Evolutionary conservation across 2,329 filamentous ascomycete genomes (phyloP), one percentile per base, ranked within the genome.

Genomic region (Ramichloridium luteum): DNA sequence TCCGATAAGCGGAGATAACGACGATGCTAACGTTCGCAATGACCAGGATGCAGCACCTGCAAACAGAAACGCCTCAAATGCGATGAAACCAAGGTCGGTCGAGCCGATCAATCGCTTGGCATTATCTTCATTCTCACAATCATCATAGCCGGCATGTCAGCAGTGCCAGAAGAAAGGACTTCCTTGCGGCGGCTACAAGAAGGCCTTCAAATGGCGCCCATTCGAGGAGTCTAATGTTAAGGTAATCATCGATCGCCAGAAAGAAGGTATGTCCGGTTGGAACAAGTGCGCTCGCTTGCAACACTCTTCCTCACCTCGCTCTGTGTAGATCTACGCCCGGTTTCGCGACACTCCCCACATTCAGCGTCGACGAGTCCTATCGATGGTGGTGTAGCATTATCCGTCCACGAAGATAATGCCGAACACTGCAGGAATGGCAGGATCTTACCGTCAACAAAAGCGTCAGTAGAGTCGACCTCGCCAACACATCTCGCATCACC

Each of bases 61-160:
- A 82, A 81, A 57, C 66, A 71, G 39, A 81, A 81, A 57, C 65
- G 77, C 37, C 59, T 82, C 32, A 82, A 81, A 57, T 82, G 77
- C 57, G 77, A 80, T 52, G 77, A 82, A 59, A 72, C 69, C 27
- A 80, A 81, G 43, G 77, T 40, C 13, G 33, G 31, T 5, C 43
- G 42, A 32, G 27, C 35, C 28, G 41, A 45, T 20, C 43, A 40
- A 35, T 23, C 4, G 13, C 6, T 15, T 8, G 13, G 14, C 13
- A 14, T 3, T 22, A 31, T 8, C 11, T 13, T 13, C 15, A 20
- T 18, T 14, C 16, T 15, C 16, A 14, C 13, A 22, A 31, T n/a
- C 15, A 18, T 31, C 18, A 31, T 17, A 22, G 13, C 6, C 77
- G 1, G 67, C 63, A 13, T 80, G 77, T 47, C 62, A 71, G 36